Conservation (phyloP, 306 rosid genomes). For the Canavalia ensiformis region DNA sequence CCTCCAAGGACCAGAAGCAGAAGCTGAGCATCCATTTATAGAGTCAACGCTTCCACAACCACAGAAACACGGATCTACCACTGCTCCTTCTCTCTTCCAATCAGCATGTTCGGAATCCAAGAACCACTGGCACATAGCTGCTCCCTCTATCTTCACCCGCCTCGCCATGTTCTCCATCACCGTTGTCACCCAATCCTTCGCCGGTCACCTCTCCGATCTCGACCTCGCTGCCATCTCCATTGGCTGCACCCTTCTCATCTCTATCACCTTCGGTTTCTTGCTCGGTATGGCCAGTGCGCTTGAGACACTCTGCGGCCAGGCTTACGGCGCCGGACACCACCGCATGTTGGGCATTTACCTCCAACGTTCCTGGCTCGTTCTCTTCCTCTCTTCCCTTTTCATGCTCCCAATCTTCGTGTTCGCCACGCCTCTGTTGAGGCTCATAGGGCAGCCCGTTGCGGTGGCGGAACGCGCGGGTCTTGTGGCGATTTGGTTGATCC, state of each 20-base stretch:
- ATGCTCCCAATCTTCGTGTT: conserved; percentile 68
- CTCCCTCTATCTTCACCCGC: conserved; percentile 80
- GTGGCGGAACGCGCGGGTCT: conserved; percentile 72
- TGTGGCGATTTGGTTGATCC: conserved; percentile 72
- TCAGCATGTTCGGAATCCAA: conserved; percentile 60
- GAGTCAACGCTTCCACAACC: conserved; percentile 15
- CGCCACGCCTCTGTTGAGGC: conserved; percentile 68
- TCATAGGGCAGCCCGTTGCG: conserved; percentile 55
- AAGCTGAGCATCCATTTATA: conserved; percentile 41
- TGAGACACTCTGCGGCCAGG: conserved; percentile 82
- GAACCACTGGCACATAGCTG: conserved; percentile 72
- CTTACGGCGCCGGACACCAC: conserved; percentile 70
- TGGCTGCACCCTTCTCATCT: conserved; percentile 69
- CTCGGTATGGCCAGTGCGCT: conserved; percentile 88
- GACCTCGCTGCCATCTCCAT: conserved; percentile 78
- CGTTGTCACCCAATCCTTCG: conserved; percentile 68
- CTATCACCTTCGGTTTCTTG: conserved; percentile 75
- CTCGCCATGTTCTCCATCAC: conserved; percentile 81
- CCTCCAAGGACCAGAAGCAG: conserved; percentile 24
- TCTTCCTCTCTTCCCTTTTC: conserved; percentile 57
- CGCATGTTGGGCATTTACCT: conserved; percentile 67
- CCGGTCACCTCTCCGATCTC: conserved; percentile 75
- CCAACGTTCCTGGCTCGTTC: conserved; percentile 79
- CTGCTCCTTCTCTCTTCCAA: conserved; percentile 25
- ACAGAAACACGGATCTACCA: conserved; percentile 3